A percentile compares a stretch with the other conserved stretches of the same genome.
Evolutionary conservation across 2,329 filamentous ascomycete genomes (phyloP).

Genomic region (Xylaria sp.): DNA sequence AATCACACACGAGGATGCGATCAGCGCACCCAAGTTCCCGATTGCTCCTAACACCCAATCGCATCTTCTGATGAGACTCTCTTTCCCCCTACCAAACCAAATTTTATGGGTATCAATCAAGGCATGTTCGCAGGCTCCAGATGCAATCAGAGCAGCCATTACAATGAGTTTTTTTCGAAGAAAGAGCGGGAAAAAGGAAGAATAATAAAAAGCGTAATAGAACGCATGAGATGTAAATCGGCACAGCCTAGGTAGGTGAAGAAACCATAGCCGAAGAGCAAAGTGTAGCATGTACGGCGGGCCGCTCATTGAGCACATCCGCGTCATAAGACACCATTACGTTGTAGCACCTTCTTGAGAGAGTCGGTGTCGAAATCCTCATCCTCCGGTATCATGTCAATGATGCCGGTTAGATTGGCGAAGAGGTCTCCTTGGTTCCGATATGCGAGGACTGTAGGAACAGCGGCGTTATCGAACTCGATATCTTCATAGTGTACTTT

Average conservation of each 20-base stretch:
- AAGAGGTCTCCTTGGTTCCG: constrained; percentile 86
- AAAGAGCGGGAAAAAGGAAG: background rate
- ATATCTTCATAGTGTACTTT: constrained; percentile 91
- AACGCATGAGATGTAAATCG: constrained; percentile 5
- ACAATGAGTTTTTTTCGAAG: background rate
- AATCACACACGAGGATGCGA: background rate
- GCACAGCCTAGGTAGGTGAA: constrained; percentile 8
- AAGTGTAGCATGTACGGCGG: background rate
- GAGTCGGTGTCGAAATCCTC: constrained; percentile 62
- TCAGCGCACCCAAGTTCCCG: background rate
- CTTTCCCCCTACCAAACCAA: constrained; percentile 15
- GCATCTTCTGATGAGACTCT: constrained; percentile 7
- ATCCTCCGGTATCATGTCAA: constrained; percentile 81
- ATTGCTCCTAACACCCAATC: background rate
- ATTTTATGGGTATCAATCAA: constrained; percentile 31
- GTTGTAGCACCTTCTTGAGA: constrained; percentile 58
- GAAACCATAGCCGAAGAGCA: background rate
- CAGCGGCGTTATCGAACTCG: constrained; percentile 87
- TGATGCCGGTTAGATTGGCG: constrained; percentile 84
- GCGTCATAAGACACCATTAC: constrained; percentile 56
- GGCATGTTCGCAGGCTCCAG: constrained; percentile 17
- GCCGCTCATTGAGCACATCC: background rate
- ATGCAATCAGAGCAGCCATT: constrained; percentile 15
- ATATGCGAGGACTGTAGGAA: constrained; percentile 90
- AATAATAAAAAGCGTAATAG: too few species aligned